phyloP scores from a whole-genome alignment of 495 filamentous ascomycete species.

The Neurospora africana region DNA sequence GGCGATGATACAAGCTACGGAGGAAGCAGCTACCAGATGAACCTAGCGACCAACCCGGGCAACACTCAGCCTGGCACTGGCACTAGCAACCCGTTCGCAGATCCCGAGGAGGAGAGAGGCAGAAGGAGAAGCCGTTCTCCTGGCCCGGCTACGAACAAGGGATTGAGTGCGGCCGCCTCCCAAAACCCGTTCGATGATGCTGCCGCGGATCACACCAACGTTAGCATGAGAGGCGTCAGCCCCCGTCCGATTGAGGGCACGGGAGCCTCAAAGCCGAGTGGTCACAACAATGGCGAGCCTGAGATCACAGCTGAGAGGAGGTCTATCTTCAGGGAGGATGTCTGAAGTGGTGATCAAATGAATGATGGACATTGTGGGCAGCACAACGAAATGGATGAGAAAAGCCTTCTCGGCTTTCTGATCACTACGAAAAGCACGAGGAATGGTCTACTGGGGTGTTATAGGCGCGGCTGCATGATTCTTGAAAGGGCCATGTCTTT shows the following conservation, averaged over 20 bases:
- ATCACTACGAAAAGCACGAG: not conserved
- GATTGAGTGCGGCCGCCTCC: not conserved
- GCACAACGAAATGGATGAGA: not conserved
- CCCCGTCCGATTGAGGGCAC: conserved; percentile 37
- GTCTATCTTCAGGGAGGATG: conserved; percentile 41
- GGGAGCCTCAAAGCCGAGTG: not conserved
- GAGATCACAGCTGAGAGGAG: conserved; percentile 36
- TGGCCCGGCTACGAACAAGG: conserved; percentile 3
- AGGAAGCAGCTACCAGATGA: conserved; percentile 31
- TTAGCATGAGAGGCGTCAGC: conserved; percentile 47
- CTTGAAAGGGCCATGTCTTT: not conserved
- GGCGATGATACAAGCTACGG: conserved; percentile 7
- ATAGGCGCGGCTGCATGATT: not conserved
- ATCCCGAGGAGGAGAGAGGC: conserved; percentile 21
- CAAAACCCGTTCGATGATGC: conserved; percentile 47
- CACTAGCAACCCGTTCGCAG: not conserved
- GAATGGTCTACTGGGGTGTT: not conserved
- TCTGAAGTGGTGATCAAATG: conserved; percentile 18
- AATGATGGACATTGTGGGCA: not conserved
- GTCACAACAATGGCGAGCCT: not conserved
- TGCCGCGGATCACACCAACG: conserved; percentile 41
- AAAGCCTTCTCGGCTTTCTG: not conserved
- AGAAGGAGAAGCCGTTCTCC: conserved; percentile 23
- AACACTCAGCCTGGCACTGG: not conserved
- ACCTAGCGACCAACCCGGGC: conserved; percentile 21